phyloP scores from a whole-genome alignment of 108 stramenopile genomes.

The Stephanodiscus minutulus region DNA sequence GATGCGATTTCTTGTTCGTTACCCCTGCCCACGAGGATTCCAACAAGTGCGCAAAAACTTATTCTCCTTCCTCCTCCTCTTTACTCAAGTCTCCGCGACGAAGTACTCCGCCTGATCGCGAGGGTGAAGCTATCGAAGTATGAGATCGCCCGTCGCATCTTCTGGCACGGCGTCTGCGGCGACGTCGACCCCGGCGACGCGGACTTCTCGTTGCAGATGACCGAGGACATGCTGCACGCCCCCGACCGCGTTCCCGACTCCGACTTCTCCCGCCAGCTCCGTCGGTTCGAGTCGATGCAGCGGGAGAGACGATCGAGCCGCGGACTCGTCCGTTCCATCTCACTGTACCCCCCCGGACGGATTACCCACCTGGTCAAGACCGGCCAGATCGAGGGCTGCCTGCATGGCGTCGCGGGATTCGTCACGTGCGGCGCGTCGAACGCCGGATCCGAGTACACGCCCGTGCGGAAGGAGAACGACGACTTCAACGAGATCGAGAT shows the following conservation, averaged over 20 bases:
- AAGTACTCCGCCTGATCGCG: slow-evolving; percentile 82
- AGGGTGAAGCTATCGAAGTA: slow-evolving; percentile 85
- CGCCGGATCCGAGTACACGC: slow-evolving; percentile 71
- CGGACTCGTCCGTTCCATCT: slow-evolving; percentile 53
- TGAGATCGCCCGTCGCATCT: slow-evolving; percentile 56
- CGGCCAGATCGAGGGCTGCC: slow-evolving; percentile 61
- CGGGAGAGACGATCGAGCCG: slow-evolving; percentile 60
- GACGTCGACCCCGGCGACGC: slow-evolving; percentile 53
- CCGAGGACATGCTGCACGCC: slow-evolving; percentile 62
- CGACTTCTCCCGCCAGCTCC: slow-evolving; percentile 70
- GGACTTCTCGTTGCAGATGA: slow-evolving; percentile 53
- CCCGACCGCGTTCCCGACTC: slow-evolving; percentile 57
- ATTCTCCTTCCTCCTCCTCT: not conserved
- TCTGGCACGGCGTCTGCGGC: slow-evolving; percentile 39
- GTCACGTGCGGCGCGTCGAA: slow-evolving; percentile 77
- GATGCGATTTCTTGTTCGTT: not conserved
- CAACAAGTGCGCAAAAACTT: too few relatives aligned
- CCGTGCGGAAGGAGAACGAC: slow-evolving; percentile 78
- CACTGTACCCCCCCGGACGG: slow-evolving; percentile 79
- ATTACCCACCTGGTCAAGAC: slow-evolving; percentile 88
- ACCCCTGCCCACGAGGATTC: not conserved
- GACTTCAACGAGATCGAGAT: slow-evolving; percentile 89
- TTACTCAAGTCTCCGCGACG: slow-evolving; percentile 60
- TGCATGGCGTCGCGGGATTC: slow-evolving; percentile 53
- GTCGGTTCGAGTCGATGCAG: slow-evolving; percentile 68